A percentile compares a stretch with the other conserved stretches of the same genome.
These are phyloP conservation scores for Volvox africanus DNA, from an alignment of 139 green algal species.

Conservation along the genomic window DNA sequence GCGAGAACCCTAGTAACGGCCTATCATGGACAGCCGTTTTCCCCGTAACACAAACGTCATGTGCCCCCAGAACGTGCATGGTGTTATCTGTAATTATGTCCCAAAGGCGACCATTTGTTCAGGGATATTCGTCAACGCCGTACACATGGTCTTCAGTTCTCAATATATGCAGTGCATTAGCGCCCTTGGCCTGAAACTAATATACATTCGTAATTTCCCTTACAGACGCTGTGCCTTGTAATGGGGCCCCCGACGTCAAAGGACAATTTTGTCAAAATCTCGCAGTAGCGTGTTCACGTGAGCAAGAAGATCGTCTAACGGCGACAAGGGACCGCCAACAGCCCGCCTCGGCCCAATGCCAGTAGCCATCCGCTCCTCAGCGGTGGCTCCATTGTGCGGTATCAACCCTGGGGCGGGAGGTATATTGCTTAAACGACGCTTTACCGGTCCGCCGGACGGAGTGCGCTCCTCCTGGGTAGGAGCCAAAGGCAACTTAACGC, in stretches of 20 bases:
- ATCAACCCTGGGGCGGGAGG: neutral
- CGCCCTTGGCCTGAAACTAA: too few relatives aligned
- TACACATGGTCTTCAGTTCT: too few relatives aligned
- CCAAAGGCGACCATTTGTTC: too few relatives aligned
- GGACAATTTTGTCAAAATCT: slow-evolving; percentile 44
- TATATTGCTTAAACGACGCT: slow-evolving; percentile 38
- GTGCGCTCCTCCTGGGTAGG: neutral
- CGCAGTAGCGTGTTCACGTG: slow-evolving; percentile 52
- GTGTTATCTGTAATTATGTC: too few relatives aligned
- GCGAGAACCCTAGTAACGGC: too few relatives aligned
- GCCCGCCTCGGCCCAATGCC: neutral
- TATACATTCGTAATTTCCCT: too few relatives aligned
- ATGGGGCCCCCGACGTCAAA: neutral
- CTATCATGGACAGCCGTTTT: too few relatives aligned
- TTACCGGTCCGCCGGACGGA: neutral
- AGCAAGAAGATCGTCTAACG: slow-evolving; percentile 48
- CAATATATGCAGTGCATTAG: too few relatives aligned
- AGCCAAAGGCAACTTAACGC: neutral
- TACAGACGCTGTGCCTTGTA: too few relatives aligned
- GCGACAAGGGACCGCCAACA: neutral
- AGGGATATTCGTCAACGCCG: neutral
- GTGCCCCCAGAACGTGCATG: too few relatives aligned
- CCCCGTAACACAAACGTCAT: too few relatives aligned
- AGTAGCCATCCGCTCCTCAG: neutral
- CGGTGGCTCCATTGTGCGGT: neutral